phyloP scores from a whole-genome alignment of 768 basidiomycete species.

The Kwoniella sp. region DNA sequence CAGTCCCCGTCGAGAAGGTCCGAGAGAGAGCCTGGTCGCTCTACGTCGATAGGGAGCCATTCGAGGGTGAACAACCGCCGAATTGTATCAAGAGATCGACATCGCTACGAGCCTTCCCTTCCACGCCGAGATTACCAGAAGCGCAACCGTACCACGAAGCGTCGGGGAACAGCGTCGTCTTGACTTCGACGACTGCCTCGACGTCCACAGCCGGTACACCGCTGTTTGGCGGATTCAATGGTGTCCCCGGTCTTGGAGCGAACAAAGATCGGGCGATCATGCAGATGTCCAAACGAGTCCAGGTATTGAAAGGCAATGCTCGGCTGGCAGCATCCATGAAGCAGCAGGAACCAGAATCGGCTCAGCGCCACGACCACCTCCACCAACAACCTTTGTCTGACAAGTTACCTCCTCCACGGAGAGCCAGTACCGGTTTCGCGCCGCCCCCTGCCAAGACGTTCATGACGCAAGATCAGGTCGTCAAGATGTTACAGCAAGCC shows the following conservation, averaged over 20 bases:
- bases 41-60: slow-evolving; percentile 45
- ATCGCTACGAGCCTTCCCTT: slow-evolving; percentile 50
- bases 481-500: slow-evolving; percentile 43
- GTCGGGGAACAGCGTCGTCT: slow-evolving; percentile 89
- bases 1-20: slow-evolving; percentile 35
- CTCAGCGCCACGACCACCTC: background rate
- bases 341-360: slow-evolving; percentile 7
- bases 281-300: slow-evolving; percentile 55
- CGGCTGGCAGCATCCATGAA: slow-evolving; percentile 29
- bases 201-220: slow-evolving; percentile 53
- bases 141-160: slow-evolving; percentile 64
- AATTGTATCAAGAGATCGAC: slow-evolving; percentile 49
- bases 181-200: slow-evolving; percentile 88
- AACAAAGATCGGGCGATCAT: slow-evolving; percentile 48
- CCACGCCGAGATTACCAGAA: slow-evolving; percentile 36
- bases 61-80: slow-evolving; percentile 39
- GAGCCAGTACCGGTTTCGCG: slow-evolving; percentile 14
- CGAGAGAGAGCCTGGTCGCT: slow-evolving; percentile 49
- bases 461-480: slow-evolving; percentile 44
- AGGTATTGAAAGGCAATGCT: slow-evolving; percentile 52
- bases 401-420: slow-evolving; percentile 3
- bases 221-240: slow-evolving; percentile 25
- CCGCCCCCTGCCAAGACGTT: slow-evolving; percentile 28
- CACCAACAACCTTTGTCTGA: background rate
- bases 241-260: slow-evolving; percentile 20